Conservation (phyloP, 257 asterid genomes). For the Solanum boliviense region DNA sequence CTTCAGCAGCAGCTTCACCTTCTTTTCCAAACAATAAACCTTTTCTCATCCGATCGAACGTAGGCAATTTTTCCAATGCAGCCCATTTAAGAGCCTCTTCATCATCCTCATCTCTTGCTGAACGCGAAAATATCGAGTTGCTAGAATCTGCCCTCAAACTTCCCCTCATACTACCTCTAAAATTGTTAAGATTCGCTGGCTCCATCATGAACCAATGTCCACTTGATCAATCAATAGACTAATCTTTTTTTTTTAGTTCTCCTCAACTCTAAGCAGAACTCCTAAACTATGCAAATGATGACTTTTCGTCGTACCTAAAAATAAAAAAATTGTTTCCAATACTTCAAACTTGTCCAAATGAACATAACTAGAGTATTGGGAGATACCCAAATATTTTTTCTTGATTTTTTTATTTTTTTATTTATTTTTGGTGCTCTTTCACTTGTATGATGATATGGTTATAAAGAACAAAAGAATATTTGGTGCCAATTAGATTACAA, state of each 20-base stretch:
- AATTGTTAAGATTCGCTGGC: not conserved
- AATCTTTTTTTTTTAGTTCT: no score
- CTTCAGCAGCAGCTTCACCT: not conserved
- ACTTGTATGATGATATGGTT: not conserved
- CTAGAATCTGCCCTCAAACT: constrained; percentile 20
- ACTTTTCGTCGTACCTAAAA: not conserved
- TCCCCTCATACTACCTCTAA: constrained; percentile 9
- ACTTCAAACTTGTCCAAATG: not conserved
- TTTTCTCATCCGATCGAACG: not conserved
- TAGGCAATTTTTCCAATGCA: not conserved
- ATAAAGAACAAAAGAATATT: not conserved
- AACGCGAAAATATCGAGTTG: not conserved
- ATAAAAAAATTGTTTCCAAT: not conserved
- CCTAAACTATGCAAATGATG: not conserved
- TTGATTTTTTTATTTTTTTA: not conserved
- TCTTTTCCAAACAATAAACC: not conserved
- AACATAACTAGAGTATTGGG: not conserved
- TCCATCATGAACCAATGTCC: not conserved
- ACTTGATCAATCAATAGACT: not conserved
- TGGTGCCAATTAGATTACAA: not conserved
- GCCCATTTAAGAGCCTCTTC: not conserved
- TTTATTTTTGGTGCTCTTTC: no score
- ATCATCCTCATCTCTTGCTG: not conserved
- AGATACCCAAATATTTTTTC: not conserved
- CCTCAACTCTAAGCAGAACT: not conserved